Base-by-base conservation (phyloP, 2,329 filamentous ascomycete species). In the Fusarium sp. region DNA sequence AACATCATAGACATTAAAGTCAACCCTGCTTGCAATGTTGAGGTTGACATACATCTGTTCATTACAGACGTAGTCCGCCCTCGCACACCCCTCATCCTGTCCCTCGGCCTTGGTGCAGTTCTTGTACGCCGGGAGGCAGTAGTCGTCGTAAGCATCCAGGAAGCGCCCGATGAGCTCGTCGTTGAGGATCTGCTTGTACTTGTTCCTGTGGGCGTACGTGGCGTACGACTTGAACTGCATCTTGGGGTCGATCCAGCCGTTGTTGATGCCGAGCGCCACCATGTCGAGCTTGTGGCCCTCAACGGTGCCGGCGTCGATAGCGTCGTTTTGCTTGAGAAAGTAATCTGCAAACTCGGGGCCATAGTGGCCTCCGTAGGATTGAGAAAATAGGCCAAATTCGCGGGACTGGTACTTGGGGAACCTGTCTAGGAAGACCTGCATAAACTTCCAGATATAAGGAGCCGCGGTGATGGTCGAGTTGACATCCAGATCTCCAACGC, bases 381-480 rank as follows among this genome's bases (percentile, higher is more conserved):
- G 84, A 6, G 87, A 86, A 62, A 87, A 89, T 63, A 91, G 83
- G 5, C 86, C 86, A 67, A 90, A 87, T 68, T 91, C 87, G 50
- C 87, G 87, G 4, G 87, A 87, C 78, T 88, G 86, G 77, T 93
- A 92, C 33, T 86, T 85, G 0, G 90, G 90, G 67, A 93, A 93
- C 33, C 90, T 87, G 6, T 88, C 85, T 64, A 91, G 90, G 85
- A 91, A 94, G 2, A 86, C 86, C 77, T 91, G 89, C 57, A 90
- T 79, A n/a, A 90, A 81, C 4, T 83, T 85, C 89, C 88, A 91
- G n/a, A 90, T 63, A 27, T 78, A 76, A 5, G 75, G 76, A 4
- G 80, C 78, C 15, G 80, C 80, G 78, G 84, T 72, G 43, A 70
- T 57, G 20, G 79, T 80, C 17, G 79, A 76, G 76, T 81, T 79